phyloP scores from a whole-genome alignment of 2,329 filamentous ascomycete genomes.

The Alternaria hordeiaustralica region DNA sequence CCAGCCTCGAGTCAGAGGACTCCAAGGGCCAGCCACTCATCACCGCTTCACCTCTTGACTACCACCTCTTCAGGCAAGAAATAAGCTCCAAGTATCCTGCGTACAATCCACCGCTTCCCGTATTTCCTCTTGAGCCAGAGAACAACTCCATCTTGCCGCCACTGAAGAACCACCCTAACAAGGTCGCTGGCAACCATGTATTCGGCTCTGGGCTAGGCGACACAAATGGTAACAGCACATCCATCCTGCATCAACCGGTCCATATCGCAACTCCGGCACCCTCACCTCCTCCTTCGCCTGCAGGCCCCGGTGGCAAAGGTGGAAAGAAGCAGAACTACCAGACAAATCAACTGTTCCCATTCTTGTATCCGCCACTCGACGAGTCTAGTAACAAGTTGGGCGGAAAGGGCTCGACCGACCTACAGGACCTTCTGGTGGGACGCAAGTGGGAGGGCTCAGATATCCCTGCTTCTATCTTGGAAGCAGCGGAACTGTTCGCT shows the following conservation, averaged over 20 bases:
- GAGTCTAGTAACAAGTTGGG: slow-evolving; percentile 87
- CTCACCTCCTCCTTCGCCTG: slow-evolving; percentile 91
- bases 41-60: slow-evolving; percentile 92
- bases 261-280: slow-evolving; percentile 98
- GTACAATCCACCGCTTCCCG: slow-evolving; percentile 84
- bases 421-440: slow-evolving; percentile 81
- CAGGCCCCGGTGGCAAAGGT: slow-evolving; percentile 81
- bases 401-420: slow-evolving; percentile 81
- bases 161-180: slow-evolving; percentile 74
- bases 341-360: slow-evolving; percentile 98
- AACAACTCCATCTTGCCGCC: slow-evolving; percentile 90
- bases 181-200: slow-evolving; percentile 54
- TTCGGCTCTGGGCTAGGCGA: slow-evolving; percentile 60
- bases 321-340: slow-evolving; percentile 99
- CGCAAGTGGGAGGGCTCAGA: slow-evolving; percentile 93
- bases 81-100: slow-evolving; percentile 98
- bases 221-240: slow-evolving; percentile 58
- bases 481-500: slow-evolving; percentile 91
- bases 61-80: slow-evolving; percentile 94
- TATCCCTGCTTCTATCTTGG: slow-evolving; percentile 90
- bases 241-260: slow-evolving; percentile 92
- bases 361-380: slow-evolving; percentile 94
- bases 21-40: slow-evolving; percentile 76
- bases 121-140: slow-evolving; percentile 85
- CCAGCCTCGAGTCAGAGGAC: slow-evolving; percentile 59